phyloP scores from a whole-genome alignment of 371 early-diverging fungal species.

The Rhizopus arrhizus region DNA sequence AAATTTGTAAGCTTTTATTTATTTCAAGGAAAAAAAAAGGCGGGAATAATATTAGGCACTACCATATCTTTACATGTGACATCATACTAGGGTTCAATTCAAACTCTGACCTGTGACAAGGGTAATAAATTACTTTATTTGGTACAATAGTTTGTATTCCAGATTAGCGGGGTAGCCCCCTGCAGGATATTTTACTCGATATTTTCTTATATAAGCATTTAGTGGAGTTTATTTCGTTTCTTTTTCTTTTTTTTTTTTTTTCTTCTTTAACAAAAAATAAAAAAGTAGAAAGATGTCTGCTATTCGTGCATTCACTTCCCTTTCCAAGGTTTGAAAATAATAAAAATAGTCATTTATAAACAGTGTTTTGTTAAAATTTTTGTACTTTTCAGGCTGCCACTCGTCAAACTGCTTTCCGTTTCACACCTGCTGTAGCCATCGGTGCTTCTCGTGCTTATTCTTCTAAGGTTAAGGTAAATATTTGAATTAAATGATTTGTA shows the following conservation, averaged over 20 bases:
- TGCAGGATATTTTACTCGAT: slow-evolving; percentile 3
- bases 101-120: slow-evolving; percentile 8
- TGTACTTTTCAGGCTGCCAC: slow-evolving; percentile 31
- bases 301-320: slow-evolving; percentile 48
- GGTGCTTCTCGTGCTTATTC: slow-evolving; percentile 47
- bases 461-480: slow-evolving; percentile 48
- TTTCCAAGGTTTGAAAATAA: slow-evolving; percentile 34
- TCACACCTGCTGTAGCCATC: slow-evolving; percentile 42
- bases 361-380: slow-evolving; percentile 1
- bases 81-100: slow-evolving; percentile 1
- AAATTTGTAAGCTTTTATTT: slow-evolving; percentile 7
- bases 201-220: slow-evolving; percentile 22
- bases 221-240: slow-evolving; percentile 10
- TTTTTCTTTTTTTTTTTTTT: slow-evolving; percentile 25
- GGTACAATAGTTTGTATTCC: slow-evolving; percentile 1
- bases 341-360: not conserved
- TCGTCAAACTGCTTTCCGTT: slow-evolving; percentile 39
- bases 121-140: slow-evolving; percentile 1
- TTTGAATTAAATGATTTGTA: not conserved
- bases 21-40: not conserved
- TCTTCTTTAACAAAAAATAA: slow-evolving; percentile 23
- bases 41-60: slow-evolving; percentile 7
- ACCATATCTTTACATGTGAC: slow-evolving; percentile 2
- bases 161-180: slow-evolving; percentile 3
- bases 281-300: slow-evolving; percentile 41